These are phyloP conservation scores for Fonsecaea nubica DNA, from an alignment of 2,329 filamentous ascomycete species.

Conservation along the genomic window DNA sequence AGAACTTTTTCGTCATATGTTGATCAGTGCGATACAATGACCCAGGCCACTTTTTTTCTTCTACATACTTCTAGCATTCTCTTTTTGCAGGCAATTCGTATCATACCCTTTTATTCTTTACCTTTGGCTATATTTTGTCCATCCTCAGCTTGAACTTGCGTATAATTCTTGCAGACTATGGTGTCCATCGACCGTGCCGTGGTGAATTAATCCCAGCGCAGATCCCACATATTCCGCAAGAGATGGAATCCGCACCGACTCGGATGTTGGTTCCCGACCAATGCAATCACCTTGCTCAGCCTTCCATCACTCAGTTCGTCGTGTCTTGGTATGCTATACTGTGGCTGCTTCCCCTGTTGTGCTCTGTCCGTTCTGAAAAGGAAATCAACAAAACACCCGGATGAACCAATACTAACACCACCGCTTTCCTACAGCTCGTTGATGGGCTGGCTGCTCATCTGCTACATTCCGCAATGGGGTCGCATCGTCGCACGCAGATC, in stretches of 20 bases:
- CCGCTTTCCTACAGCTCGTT: conserved; percentile 12
- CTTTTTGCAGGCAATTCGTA: neutral
- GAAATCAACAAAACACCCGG: neutral
- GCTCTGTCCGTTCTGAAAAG: neutral
- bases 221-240: neutral
- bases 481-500: conserved; percentile 27
- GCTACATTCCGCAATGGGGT: conserved; percentile 27
- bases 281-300: conserved; percentile 22
- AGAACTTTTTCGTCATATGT: neutral
- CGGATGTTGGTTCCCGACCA: conserved; percentile 21
- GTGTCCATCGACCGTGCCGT: neutral
- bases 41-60: no score
- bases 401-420: neutral
- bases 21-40: neutral
- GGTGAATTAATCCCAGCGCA: neutral
- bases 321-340: conserved; percentile 27
- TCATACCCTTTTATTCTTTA: neutral
- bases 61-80: neutral
- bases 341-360: neutral
- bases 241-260: conserved; percentile 13
- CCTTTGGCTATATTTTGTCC: neutral
- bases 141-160: neutral
- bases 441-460: conserved; percentile 31
- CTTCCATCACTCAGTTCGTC: conserved; percentile 25
- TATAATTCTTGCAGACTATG: neutral